These are phyloP conservation scores for Citrullus colocynthis DNA, from an alignment of 306 rosid species.

Conservation along the genomic window DNA sequence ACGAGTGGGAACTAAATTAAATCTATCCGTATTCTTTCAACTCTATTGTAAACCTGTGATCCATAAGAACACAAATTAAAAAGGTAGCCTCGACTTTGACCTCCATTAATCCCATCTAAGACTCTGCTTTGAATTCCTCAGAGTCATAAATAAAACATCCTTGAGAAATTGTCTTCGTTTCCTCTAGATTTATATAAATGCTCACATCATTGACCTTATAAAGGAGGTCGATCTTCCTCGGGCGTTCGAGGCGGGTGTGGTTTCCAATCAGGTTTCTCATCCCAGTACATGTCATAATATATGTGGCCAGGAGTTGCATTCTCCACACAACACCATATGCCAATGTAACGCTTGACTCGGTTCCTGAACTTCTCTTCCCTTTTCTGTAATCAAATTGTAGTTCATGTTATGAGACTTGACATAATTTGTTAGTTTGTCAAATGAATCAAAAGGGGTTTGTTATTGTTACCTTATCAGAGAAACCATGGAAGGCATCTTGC, in stretches of 20 bases:
- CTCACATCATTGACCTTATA: slow-evolving; percentile 21
- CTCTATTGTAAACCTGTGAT: neutral
- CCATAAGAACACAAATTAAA: slow-evolving; percentile 6
- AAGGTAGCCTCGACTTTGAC: neutral
- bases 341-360: slow-evolving; percentile 61
- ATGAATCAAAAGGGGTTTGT: neutral
- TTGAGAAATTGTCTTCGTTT: neutral
- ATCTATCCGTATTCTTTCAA: neutral
- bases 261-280: slow-evolving; percentile 90
- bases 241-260: slow-evolving; percentile 72
- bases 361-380: slow-evolving; percentile 62
- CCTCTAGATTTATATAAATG: neutral
- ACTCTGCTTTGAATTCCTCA: neutral
- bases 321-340: slow-evolving; percentile 92
- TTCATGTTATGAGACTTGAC: neutral
- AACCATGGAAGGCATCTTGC: slow-evolving; percentile 75
- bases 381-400: slow-evolving; percentile 24
- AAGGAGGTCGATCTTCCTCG: slow-evolving; percentile 80
- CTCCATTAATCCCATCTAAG: neutral
- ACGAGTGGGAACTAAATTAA: neutral
- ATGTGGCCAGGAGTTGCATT: slow-evolving; percentile 76
- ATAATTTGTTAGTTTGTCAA: neutral
- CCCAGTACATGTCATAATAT: slow-evolving; percentile 95
- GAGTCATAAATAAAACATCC: neutral
- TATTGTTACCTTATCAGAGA: slow-evolving; percentile 45